Percentiles rank a stretch among this genome's conserved stretches.
These are phyloP conservation scores for Capronia epimyces DNA, from an alignment of 2,329 filamentous ascomycete genomes.

Conservation along the genomic window DNA sequence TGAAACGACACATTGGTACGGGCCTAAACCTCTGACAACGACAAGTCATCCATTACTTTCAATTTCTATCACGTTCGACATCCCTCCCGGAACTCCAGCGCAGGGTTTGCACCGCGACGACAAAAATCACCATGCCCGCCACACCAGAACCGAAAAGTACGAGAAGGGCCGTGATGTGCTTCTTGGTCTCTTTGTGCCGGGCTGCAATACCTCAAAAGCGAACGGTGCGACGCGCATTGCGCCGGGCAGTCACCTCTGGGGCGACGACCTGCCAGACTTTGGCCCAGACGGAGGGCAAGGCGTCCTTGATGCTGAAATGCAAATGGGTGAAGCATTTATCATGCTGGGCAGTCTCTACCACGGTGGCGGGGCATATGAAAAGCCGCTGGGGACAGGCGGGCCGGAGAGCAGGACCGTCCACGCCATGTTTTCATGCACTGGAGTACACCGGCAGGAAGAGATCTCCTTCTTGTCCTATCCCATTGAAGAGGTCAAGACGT, in stretches of 20 bases:
- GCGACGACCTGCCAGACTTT: constrained; percentile 37
- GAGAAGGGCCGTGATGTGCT: constrained; percentile 34
- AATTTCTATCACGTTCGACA: constrained; percentile 38
- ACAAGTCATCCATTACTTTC: constrained; percentile 36
- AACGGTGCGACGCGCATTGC: constrained; percentile 38
- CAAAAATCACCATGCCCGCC: constrained; percentile 38
- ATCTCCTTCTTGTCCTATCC: constrained; percentile 37
- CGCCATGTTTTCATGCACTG: constrained; percentile 39
- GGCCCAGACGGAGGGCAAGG: constrained; percentile 30
- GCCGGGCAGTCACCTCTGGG: constrained; percentile 39
- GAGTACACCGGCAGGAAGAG: constrained; percentile 37
- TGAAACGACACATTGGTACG: constrained; percentile 36
- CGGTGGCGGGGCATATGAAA: constrained; percentile 34
- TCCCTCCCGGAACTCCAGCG: constrained; percentile 32
- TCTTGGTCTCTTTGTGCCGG: constrained; percentile 37
- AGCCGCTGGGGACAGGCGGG: constrained; percentile 27
- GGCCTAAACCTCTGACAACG: constrained; percentile 30
- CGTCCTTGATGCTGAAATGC: constrained; percentile 33
- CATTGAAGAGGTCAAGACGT: constrained; percentile 38
- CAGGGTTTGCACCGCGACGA: constrained; percentile 39
- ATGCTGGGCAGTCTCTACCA: constrained; percentile 40
- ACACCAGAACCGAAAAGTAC: constrained; percentile 29
- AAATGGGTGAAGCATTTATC: constrained; percentile 37
- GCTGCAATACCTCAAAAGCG: constrained; percentile 34
- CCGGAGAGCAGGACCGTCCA: constrained; percentile 34